phyloP scores from a whole-genome alignment of 768 basidiomycete genomes.

The Kwoniella dendrophila region DNA sequence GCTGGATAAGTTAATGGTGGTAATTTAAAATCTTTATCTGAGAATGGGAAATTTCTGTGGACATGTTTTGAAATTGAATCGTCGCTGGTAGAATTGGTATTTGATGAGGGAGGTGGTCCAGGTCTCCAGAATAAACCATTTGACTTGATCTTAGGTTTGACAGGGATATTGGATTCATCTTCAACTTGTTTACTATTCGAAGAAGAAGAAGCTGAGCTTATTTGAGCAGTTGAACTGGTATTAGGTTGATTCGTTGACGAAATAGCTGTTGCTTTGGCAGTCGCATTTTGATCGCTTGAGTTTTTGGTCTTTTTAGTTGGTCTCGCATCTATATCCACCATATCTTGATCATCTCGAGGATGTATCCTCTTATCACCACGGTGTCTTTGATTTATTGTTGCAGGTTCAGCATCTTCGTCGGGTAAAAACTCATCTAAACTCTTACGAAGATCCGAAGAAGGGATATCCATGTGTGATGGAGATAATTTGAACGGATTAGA shows the following conservation, averaged over 20 bases:
- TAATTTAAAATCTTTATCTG: conserved; percentile 3
- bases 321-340: not conserved
- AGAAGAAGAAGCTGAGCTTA: not conserved
- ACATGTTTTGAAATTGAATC: not conserved
- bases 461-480: too few species aligned
- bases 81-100: not conserved
- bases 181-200: not conserved
- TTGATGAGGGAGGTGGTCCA: not conserved
- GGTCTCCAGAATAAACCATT: conserved; percentile 9
- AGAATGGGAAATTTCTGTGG: not conserved
- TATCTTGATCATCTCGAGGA: too few species aligned
- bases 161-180: not conserved
- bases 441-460: too few species aligned
- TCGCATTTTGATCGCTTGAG: not conserved
- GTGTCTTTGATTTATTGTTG: too few species aligned
- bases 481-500: too few species aligned
- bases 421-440: too few species aligned
- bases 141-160: conserved; percentile 6
- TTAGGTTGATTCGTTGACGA: not conserved
- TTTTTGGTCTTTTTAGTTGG: conserved; percentile 5
- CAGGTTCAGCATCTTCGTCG: too few species aligned
- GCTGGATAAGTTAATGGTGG: conserved; percentile 1
- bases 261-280: not conserved
- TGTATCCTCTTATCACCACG: too few species aligned
- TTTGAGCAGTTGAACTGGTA: too few species aligned